Base-by-base conservation (phyloP, 108 stramenopile genomes). In the Conticribra weissflogii region DNA sequence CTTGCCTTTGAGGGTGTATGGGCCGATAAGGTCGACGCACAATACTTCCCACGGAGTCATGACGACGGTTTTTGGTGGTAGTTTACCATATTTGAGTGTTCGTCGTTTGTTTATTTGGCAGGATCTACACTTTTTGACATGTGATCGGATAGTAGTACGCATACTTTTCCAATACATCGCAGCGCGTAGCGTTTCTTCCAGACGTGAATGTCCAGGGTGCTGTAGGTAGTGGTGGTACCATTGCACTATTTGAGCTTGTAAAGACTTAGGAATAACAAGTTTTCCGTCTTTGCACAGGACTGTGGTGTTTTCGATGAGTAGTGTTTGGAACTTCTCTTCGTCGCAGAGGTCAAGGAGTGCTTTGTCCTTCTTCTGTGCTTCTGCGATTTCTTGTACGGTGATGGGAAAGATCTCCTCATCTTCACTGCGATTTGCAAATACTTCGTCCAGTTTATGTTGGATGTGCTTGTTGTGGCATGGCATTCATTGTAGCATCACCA, bases 181-280 rank as follows among this genome's bases (percentile, higher is more conserved):
- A 46, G 71, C 71, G 4, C 32, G 44, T 19, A 72, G n/a, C 14
- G 71, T 62, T 27, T 55, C 54, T 45, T 72, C 58, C 16, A 70
- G 49, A 9, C 59, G 32, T 27, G 41, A 36, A 2, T 52, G 59
- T 12, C 68, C 68, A 1, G 61, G 61, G 29, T 72, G 71, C 54
- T 72, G 71, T 1, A 63, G 52, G 33, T 65, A 65, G 52, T 65
- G 64, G 32, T 65, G 64, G 16, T 53, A 65, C 64, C 64, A 53
- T 5, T 2, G 28, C 21, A 53, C 51, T 22, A 34, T 17, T n/a
- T 34, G 29, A 2, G 19, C 22, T 36, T 65, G 51, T 15, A 65
- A 28, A 30, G 2, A 27, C n/a, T 1, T 57, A 16, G 50, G 50
- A 9, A 41, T 41, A 9, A 51, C 28, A 14, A 27, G 32, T 32